Percentiles rank a stretch among this genome's conserved stretches.
Evolutionary conservation across 1,284 basidiomycete species (phyloP).

Genomic region (Schizophyllum commune): DNA sequence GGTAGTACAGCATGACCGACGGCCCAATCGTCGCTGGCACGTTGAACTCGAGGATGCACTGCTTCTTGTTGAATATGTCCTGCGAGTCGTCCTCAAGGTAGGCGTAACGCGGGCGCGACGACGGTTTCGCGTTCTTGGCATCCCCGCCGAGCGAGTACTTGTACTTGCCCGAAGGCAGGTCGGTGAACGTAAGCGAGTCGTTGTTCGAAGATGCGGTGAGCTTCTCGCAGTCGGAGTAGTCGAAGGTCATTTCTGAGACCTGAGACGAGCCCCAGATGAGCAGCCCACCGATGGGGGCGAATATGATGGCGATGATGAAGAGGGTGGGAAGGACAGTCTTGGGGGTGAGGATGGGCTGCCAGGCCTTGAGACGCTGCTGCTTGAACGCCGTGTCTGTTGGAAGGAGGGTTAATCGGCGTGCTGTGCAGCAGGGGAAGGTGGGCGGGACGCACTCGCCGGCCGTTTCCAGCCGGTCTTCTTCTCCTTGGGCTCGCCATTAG

Average conservation of each 20-base stretch:
- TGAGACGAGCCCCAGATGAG: constrained; percentile 79
- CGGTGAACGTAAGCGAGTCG: constrained; percentile 29
- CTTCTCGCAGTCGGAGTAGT: constrained; percentile 91
- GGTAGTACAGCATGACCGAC: constrained; percentile 93
- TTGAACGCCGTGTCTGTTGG: constrained; percentile 91
- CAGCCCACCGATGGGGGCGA: constrained; percentile 93
- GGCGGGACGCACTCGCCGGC: constrained; percentile 70
- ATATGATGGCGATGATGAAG: constrained; percentile 90
- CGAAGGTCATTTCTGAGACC: constrained; percentile 91
- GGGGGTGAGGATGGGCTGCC: constrained; percentile 99
- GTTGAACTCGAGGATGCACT: constrained; percentile 77
- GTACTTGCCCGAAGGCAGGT: constrained; percentile 61
- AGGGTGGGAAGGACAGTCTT: constrained; percentile 95
- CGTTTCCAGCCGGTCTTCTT: constrained; percentile 84
- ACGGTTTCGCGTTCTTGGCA: neutral
- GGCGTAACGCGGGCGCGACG: constrained; percentile 55
- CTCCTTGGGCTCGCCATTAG: constrained; percentile 48
- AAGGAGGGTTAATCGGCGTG: constrained; percentile 17
- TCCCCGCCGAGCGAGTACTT: constrained; percentile 50
- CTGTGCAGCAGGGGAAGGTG: constrained; percentile 5
- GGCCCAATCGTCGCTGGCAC: constrained; percentile 73
- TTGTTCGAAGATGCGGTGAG: constrained; percentile 40
- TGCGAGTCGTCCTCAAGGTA: constrained; percentile 46
- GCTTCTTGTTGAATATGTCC: constrained; percentile 27
- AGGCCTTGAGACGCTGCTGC: constrained; percentile 98